A percentile compares a stretch with the other conserved stretches of the same genome.
Evolutionary conservation across 2,329 filamentous ascomycete species (phyloP).

Genomic region (Fusarium keratoplasticum): DNA sequence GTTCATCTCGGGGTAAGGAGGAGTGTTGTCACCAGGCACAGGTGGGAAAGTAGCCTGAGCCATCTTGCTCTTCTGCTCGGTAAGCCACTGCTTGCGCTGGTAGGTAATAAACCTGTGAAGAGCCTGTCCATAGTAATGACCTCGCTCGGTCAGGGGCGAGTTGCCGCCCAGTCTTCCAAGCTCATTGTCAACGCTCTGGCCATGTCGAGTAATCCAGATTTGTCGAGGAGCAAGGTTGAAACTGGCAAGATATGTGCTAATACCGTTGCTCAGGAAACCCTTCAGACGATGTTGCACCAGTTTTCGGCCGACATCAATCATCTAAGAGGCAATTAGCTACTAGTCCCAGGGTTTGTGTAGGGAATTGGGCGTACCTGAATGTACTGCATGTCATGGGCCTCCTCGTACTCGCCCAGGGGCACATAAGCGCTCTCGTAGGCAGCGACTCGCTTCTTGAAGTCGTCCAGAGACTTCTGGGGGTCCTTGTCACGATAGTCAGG

Average conservation of each 20-base stretch:
- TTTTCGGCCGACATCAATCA: constrained; percentile 97
- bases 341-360: neutral
- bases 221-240: constrained; percentile 96
- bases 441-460: constrained; percentile 92
- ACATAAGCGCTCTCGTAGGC: constrained; percentile 96
- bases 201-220: constrained; percentile 98
- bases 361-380: constrained; percentile 70
- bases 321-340: constrained; percentile 60
- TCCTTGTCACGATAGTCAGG: constrained; percentile 97
- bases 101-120: constrained; percentile 86
- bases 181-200: constrained; percentile 89
- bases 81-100: constrained; percentile 84
- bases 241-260: constrained; percentile 94
- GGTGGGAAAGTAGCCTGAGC: constrained; percentile 88
- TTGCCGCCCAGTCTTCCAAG: constrained; percentile 92
- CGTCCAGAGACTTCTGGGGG: constrained; percentile 82
- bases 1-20: constrained; percentile 89
- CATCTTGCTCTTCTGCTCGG: constrained; percentile 82
- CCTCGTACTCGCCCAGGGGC: constrained; percentile 90
- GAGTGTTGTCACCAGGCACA: constrained; percentile 88
- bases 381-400: constrained; percentile 90
- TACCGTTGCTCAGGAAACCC: constrained; percentile 91
- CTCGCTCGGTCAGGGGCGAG: constrained; percentile 83
- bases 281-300: constrained; percentile 90
- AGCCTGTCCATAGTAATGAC: constrained; percentile 80